Base-by-base conservation (phyloP, 495 filamentous ascomycete genomes). In the Aspergillus homomorphus region DNA sequence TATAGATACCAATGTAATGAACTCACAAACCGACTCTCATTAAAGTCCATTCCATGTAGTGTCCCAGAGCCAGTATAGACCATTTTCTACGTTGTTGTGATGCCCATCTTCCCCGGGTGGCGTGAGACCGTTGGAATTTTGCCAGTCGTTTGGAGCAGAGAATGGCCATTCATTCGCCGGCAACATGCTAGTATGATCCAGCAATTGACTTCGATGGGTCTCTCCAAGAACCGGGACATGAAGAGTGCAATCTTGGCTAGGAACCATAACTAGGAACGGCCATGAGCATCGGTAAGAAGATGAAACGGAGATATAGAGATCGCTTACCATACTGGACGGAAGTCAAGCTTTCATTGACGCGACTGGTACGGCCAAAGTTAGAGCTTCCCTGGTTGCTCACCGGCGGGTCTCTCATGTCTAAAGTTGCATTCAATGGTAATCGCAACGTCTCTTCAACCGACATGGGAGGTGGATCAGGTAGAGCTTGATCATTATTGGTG, bases 61-160 rank as follows among this genome's bases (percentile, higher is more conserved):
- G 22, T 69, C 66, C 66, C 66, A 69, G 41, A 69, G 53, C 66
- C 66, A 69, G 52, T 64, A 69, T n/a, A 69, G 43, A 12, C 66
- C 66, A 12, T 58, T 57, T 15, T 69, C 64, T 1, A 50, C 57
- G 18, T 48, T 59, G 7, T 49, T 56, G 12, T 55, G 38, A 20
- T 57, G 42, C 6, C 6, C 26, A 26, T 59, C 43, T 53, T 53
- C 53, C 14, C 42, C 12, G 2, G 24, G 8, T 0, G 15, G 6
- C n/a, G 48, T 18, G 16, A 28, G 5, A 12, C 18, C 14, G 16
- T 45, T 45, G 38, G 59, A 28, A 28, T 45, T 24, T 18, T 51
- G 16, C 60, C 48, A 56, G 9, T 50, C 48, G 46, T 26, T 42
- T 4, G 46, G 15, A 0, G 43, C 48, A 6, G 59, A 28, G 0